A percentile compares a stretch with the other conserved stretches of the same genome.
These are phyloP conservation scores for Trifolium repens DNA, from an alignment of 306 rosid genomes.

Conservation along the genomic window DNA sequence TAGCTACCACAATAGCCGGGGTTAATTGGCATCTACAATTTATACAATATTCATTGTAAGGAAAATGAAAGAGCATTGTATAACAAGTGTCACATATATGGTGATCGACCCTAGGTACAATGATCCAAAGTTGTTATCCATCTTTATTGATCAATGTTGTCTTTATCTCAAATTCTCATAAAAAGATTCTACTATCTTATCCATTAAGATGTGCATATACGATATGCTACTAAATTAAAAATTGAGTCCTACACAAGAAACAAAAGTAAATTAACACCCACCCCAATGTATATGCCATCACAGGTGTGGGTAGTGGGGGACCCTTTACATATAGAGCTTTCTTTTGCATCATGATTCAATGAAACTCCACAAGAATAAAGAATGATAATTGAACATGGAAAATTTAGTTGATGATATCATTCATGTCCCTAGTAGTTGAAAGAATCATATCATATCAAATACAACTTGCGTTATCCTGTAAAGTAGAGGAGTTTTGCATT, in stretches of 20 bases:
- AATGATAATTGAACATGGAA: conserved; percentile 34
- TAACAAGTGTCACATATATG: conserved; percentile 6
- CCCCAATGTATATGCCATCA: conserved; percentile 33
- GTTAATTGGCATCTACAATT: background rate
- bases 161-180: conserved; percentile 9
- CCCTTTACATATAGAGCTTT: conserved; percentile 28
- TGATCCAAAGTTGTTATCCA: background rate
- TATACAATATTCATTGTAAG: background rate
- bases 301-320: conserved; percentile 52
- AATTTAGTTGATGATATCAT: conserved; percentile 34
- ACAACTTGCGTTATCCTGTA: too few relatives aligned
- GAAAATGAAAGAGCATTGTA: background rate
- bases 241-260: conserved; percentile 41
- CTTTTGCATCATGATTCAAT: conserved; percentile 51
- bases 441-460: conserved; percentile 45
- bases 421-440: conserved; percentile 46
- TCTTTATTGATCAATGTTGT: conserved; percentile 10
- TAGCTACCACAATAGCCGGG: background rate
- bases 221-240: conserved; percentile 11
- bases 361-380: conserved; percentile 27
- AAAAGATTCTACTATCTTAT: conserved; percentile 34
- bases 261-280: conserved; percentile 38
- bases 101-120: background rate
- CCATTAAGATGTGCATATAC: conserved; percentile 23
- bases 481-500: too few relatives aligned